Percentiles rank a stretch among this genome's conserved stretches.
phyloP scores from a whole-genome alignment of 805 yeast species.

The Wickerhamiella dianesei region DNA sequence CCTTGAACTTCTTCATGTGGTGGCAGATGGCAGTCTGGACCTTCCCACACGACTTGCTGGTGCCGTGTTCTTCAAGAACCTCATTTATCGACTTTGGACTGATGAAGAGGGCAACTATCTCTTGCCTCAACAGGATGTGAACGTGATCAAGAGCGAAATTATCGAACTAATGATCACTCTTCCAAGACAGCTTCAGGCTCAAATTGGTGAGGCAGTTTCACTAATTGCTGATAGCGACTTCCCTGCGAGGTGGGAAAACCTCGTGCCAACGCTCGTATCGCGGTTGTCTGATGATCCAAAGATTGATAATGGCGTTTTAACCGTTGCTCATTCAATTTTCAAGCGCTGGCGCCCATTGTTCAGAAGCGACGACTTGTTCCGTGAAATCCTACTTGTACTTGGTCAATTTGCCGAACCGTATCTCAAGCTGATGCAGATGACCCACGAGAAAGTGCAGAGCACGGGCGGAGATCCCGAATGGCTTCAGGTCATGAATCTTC shows the following conservation, averaged over 20 bases:
- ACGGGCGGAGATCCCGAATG: constrained; percentile 31
- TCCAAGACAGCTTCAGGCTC: constrained; percentile 61
- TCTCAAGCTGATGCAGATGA: constrained; percentile 44
- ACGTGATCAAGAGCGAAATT: constrained; percentile 58
- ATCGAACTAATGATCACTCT: constrained; percentile 73
- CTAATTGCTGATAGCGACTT: constrained; percentile 92
- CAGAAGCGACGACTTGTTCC: constrained; percentile 76
- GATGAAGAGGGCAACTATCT: constrained; percentile 76
- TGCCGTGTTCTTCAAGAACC: constrained; percentile 79
- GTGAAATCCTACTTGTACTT: constrained; percentile 77
- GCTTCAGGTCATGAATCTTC: constrained; percentile 34
- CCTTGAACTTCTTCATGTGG: constrained; percentile 57
- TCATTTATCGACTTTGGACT: constrained; percentile 74
- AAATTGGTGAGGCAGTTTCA: constrained; percentile 86
- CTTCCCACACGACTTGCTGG: constrained; percentile 66
- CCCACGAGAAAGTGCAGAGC: constrained; percentile 51
- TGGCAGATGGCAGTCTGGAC: constrained; percentile 46
- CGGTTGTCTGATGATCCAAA: constrained; percentile 43
- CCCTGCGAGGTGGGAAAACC: constrained; percentile 75
- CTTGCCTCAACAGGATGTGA: constrained; percentile 47
- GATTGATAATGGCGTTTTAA: constrained; percentile 70
- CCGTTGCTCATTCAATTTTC: constrained; percentile 91
- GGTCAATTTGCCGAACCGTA: constrained; percentile 74
- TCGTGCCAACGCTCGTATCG: constrained; percentile 44
- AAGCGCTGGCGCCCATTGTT: constrained; percentile 93